Conservation (phyloP, 257 asterid species). For the Verbena officinalis region DNA sequence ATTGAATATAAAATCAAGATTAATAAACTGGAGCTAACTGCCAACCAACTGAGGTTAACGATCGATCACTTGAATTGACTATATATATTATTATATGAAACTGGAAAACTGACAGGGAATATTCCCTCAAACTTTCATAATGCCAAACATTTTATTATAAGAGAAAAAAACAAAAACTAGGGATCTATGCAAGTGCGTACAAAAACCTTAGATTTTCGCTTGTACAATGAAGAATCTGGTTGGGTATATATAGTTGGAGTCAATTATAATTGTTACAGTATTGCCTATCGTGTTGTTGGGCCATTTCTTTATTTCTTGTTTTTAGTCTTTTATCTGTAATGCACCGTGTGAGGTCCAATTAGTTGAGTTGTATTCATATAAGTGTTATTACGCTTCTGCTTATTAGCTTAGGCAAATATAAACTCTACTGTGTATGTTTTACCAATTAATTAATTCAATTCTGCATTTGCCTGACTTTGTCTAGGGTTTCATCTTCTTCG, state of each 20-base stretch:
- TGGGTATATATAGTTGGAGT: not conserved
- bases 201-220: constrained; percentile 30
- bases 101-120: constrained; percentile 42
- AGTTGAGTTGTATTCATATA: too few relatives aligned
- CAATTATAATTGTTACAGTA: not conserved
- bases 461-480: too few relatives aligned
- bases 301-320: too few relatives aligned
- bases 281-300: too few relatives aligned
- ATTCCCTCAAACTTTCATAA: constrained; percentile 28
- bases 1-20: constrained; percentile 3
- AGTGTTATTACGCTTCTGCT: too few relatives aligned
- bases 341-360: too few relatives aligned
- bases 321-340: too few relatives aligned
- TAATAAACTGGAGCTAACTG: constrained; percentile 37
- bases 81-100: not conserved
- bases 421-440: too few relatives aligned
- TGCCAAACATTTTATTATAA: not conserved
- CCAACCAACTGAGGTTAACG: constrained; percentile 25
- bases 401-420: too few relatives aligned
- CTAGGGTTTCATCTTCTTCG: too few relatives aligned
- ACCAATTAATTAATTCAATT: too few relatives aligned
- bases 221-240: not conserved
- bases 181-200: constrained; percentile 33
- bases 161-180: constrained; percentile 24
- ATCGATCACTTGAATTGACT: constrained; percentile 10